Conservation (phyloP, 305 asterid genomes). For the Nicotiana rustica region DNA sequence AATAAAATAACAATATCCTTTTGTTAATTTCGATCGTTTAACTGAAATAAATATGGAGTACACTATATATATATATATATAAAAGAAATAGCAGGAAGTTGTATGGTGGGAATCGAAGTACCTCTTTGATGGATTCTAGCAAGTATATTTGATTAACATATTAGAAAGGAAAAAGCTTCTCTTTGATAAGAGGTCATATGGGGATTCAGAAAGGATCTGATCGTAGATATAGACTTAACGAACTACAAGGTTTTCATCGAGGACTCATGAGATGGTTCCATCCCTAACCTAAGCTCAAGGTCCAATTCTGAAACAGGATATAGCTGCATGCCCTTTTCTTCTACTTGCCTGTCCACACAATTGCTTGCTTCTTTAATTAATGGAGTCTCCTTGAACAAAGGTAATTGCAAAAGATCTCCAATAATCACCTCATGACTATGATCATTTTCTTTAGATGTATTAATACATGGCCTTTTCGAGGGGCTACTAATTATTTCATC, state of each 20-base stretch:
- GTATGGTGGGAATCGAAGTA: background rate
- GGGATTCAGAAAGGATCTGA: no score
- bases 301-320: conserved; percentile 39
- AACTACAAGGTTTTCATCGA: background rate
- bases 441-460: background rate
- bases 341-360: background rate
- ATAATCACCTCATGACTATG: background rate
- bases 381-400: conserved; percentile 7
- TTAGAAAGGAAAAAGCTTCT: background rate
- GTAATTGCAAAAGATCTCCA: conserved; percentile 20
- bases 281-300: conserved; percentile 60
- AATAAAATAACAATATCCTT: background rate
- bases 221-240: background rate
- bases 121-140: conserved; percentile 25
- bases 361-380: conserved; percentile 24
- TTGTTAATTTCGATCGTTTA: background rate
- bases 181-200: no score
- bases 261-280: conserved; percentile 37
- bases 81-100: background rate
- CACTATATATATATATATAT: background rate
- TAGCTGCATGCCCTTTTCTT: conserved; percentile 13
- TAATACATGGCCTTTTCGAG: background rate
- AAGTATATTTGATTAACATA: conserved; percentile 7
- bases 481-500: background rate
- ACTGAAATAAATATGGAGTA: background rate